Evolutionary conservation across 441 rosid species (phyloP), one percentile per base, ranked within the genome.

Genomic region (Flueggea neowawraea): DNA sequence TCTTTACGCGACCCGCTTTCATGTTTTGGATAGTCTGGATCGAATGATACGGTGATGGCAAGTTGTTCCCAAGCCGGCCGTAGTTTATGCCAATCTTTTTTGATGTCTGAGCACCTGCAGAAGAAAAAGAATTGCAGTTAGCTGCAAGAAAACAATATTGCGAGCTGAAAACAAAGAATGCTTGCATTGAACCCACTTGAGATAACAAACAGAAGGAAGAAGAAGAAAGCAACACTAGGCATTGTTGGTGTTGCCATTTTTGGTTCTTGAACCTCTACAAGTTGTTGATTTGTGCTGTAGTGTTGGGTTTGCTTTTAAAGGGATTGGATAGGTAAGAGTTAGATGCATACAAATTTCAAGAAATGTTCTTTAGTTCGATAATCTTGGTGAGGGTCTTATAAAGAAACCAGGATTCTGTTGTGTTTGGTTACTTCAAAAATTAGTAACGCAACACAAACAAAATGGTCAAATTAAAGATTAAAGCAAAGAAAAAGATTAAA

Each of bases 1-100:
- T 77, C 70, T 88, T 90, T 4, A 88, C 85, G 0, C 74, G 73
- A 22, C 83, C 79, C 0, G 84, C 86, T 52, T 78, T 77, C 75
- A 86, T 63, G 14, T 85, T 77, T 71, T 76, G 78, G 54, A 92
- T 74, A 58, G 70, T 64, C 53, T 84, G 72, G 17, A 89, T 75
- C 6, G 96, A 80, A 52, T 63, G 73, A 63, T 65, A 79, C 0
- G 90, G 77, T 15, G 90, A 67, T 39, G 98, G 96, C 53, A 89
- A 75, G 68, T 92, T 84, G 80, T 78, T 71, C 60, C 94, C 98
- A 41, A 73, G 66, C 71, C 73, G 78, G 2, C 98, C 98, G 32
- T 83, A 92, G 76, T 84, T 89, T n/a, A 92, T 62, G 54, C 98
- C 98, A 13, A 90, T 75, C 69, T 68, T 80, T 62, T 45, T 77